Evolutionary conservation across 495 filamentous ascomycete genomes (phyloP), one percentile per base, ranked within the genome.

Genomic region (Xylaria flabelliformis): DNA sequence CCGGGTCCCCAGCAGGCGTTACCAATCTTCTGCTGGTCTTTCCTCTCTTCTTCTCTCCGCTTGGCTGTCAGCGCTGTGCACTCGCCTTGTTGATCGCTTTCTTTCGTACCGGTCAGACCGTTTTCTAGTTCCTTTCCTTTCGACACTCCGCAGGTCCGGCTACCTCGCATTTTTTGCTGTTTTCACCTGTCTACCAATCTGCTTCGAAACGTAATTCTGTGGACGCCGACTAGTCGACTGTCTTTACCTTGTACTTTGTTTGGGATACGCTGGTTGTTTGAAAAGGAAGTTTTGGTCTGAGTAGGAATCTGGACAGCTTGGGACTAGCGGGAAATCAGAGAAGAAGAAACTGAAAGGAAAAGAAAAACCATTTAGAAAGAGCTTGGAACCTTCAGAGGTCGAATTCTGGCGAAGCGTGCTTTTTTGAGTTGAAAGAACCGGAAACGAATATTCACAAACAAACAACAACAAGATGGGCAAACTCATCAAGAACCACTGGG

Each of bases 401-500:
- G 19, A 56, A 62, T 13, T 50, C 32, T 26, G 29, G 71, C 67
- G 66, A 51, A 68, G 51, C 36, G 51, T 58, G 50, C 34, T 68
- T 42, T 58, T 42, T 19, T 51, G 24, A n/a, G 36, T 67, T 15
- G 15, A 67, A 67, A 53, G 64, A 67, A 41, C 29, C 48, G 17
- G 34, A 67, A 29, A 65, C 36, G 42, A 56, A 39, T 67, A 13
- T 39, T 67, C 29, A 67, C 65, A 21, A 56, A 67, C 50, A 24
- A 56, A 3, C 65, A 44, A 64, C 7, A 74, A 50, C 81, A 87
- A 77, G 76, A 99, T 99, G 96, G 96, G 96, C 81, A 93, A 90
- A 78, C 90, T 99, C 74, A 99, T 99, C 85, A 98, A 98, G 85
- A 98, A 98, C 86, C 96, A 99, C 85, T 97, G 95, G 93, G 97